These are phyloP conservation scores for Lachancea dasiensis DNA, from an alignment of 805 yeast genomes.

Conservation along the genomic window DNA sequence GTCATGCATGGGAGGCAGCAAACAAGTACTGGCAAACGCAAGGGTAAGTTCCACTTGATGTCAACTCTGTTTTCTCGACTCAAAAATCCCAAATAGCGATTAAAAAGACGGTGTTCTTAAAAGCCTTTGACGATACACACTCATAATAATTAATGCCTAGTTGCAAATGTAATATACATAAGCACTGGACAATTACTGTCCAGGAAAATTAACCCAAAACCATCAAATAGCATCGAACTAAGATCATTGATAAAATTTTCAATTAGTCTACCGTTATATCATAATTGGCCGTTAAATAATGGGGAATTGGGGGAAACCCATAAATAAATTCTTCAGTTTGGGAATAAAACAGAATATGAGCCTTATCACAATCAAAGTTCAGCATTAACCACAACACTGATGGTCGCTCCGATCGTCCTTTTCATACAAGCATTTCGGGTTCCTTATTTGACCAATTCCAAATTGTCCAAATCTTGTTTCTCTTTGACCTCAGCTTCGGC, in stretches of 20 bases:
- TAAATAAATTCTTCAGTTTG: slow-evolving; percentile 1
- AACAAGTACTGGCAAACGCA: slow-evolving; percentile 5
- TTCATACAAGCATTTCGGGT: not conserved
- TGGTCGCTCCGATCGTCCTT: not conserved
- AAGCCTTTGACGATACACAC: not conserved
- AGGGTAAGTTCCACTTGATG: slow-evolving; percentile 4
- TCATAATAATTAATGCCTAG: slow-evolving; percentile 7
- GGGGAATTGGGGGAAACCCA: slow-evolving; percentile 1
- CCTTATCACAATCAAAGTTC: not conserved
- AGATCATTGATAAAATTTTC: too few relatives aligned
- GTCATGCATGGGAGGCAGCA: slow-evolving; percentile 13
- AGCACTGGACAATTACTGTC: not conserved
- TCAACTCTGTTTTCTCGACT: slow-evolving; percentile 4
- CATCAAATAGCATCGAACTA: too few relatives aligned
- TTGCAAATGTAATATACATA: slow-evolving; percentile 1
- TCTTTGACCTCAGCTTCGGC: slow-evolving; percentile 90
- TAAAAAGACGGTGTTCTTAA: not conserved
- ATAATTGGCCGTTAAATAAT: slow-evolving; percentile 2
- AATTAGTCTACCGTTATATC: not conserved
- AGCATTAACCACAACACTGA: not conserved
- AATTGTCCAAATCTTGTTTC: slow-evolving; percentile 82
- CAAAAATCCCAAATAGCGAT: slow-evolving; percentile 2
- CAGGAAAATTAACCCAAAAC: too few relatives aligned
- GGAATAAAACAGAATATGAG: not conserved
- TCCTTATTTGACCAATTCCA: slow-evolving; percentile 35